phyloP scores from a whole-genome alignment of 1,284 basidiomycete genomes.

The Cutaneotrichosporon sp. region DNA sequence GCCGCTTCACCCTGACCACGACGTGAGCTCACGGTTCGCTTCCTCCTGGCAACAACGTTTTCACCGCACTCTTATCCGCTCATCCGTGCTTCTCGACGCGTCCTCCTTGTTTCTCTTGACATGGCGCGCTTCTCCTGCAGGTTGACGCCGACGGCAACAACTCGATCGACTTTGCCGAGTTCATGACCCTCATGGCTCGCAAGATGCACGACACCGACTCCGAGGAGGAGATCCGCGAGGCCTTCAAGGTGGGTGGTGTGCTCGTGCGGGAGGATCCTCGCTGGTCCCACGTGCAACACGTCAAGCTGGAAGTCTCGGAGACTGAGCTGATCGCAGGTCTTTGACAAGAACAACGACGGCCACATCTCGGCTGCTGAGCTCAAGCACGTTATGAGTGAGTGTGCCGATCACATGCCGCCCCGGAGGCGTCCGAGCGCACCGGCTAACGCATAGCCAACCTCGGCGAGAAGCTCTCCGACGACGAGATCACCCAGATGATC shows the following conservation, averaged over 20 bases:
- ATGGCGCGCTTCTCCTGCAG: conserved; percentile 26
- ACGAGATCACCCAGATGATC: conserved; percentile 98
- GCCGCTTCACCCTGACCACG: not conserved
- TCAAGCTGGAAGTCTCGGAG: not conserved
- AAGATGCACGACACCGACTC: conserved; percentile 93
- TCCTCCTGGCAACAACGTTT: not conserved
- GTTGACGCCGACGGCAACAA: conserved; percentile 69
- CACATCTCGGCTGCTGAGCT: conserved; percentile 68
- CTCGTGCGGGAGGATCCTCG: not conserved
- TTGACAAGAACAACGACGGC: conserved; percentile 67
- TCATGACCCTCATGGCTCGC: conserved; percentile 94
- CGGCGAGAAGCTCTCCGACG: conserved; percentile 91
- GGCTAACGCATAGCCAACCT: conserved; percentile 50
- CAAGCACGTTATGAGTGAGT: conserved; percentile 88
- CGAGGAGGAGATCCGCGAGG: conserved; percentile 67
- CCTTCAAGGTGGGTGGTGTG: conserved; percentile 58
- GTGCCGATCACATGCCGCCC: not conserved
- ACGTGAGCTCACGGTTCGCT: conserved; percentile 12
- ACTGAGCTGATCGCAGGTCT: conserved; percentile 51
- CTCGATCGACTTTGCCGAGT: conserved; percentile 94
- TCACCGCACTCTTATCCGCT: not conserved
- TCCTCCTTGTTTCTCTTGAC: conserved; percentile 1
- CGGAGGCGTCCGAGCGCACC: not conserved
- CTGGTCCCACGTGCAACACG: not conserved
- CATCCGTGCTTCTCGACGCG: not conserved